Conservation (phyloP, 1,284 basidiomycete genomes). For the Cryptococcus amylolentus region DNA sequence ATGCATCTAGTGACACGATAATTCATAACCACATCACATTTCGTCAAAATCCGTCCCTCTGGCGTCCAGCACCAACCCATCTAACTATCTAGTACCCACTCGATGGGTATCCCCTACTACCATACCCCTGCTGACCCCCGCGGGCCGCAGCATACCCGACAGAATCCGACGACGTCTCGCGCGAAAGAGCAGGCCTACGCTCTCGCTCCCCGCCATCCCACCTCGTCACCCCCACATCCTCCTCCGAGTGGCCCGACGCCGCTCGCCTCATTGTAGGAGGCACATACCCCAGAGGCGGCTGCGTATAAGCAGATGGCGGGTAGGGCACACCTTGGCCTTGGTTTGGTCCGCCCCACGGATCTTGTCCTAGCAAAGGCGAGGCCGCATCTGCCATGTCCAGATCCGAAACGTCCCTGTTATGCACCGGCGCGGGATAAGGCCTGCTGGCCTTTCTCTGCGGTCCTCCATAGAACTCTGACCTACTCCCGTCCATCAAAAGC, state of each 20-base stretch:
- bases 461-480: conserved; percentile 17
- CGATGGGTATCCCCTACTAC: not conserved
- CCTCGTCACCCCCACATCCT: conserved; percentile 13
- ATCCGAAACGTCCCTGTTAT: conserved; percentile 1
- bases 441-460: conserved; percentile 17
- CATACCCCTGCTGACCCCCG: not conserved
- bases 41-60: not conserved
- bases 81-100: not conserved
- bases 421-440: conserved; percentile 8
- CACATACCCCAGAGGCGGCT: conserved; percentile 21
- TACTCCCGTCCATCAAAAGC: conserved; percentile 20
- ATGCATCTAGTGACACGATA: not conserved
- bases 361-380: conserved; percentile 21
- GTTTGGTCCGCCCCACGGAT: not conserved
- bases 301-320: conserved; percentile 20
- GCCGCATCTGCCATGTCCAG: conserved; percentile 16
- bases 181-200: conserved; percentile 2
- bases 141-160: not conserved
- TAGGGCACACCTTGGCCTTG: conserved; percentile 11
- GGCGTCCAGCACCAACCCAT: not conserved
- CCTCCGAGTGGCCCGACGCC: conserved; percentile 9
- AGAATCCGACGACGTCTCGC: not conserved
- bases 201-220: conserved; percentile 16
- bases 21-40: not conserved
- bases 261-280: conserved; percentile 21